Evolutionary conservation across 495 filamentous ascomycete genomes (phyloP).

Genomic region (Xylaria venustula): DNA sequence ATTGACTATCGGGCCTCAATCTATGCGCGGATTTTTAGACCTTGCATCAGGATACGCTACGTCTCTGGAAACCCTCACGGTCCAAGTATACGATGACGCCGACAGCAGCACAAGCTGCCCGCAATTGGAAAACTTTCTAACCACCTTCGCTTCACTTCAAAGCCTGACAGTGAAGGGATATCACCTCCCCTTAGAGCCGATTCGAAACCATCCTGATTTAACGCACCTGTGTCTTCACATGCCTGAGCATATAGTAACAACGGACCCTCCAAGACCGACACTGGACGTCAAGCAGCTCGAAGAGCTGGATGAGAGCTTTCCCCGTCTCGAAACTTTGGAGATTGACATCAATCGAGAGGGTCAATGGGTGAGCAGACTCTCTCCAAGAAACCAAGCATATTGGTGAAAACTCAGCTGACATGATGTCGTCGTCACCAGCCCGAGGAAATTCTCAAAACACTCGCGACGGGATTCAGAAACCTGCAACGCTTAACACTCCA

Average conservation of each 20-base stretch:
- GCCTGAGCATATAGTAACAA: background rate
- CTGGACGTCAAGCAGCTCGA: background rate
- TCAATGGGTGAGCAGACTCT: conserved; percentile 10
- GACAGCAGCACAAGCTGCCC: background rate
- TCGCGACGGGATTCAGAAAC: conserved; percentile 6
- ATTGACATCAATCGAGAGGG: conserved; percentile 4
- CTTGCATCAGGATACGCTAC: background rate
- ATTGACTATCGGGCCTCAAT: background rate
- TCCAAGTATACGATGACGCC: background rate
- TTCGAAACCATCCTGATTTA: background rate
- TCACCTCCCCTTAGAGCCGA: background rate
- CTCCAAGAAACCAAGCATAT: no score
- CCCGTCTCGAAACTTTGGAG: conserved; percentile 7
- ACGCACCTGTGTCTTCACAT: conserved; percentile 4
- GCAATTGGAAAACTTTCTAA: background rate
- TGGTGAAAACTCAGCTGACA: no score
- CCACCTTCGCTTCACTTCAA: background rate
- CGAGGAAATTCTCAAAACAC: background rate
- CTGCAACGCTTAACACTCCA: conserved; percentile 3
- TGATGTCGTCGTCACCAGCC: background rate
- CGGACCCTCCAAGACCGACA: background rate
- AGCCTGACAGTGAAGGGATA: conserved; percentile 8
- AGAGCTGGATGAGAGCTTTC: background rate
- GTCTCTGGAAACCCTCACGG: background rate
- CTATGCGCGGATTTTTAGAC: background rate